Conservation (phyloP, 2,329 filamentous ascomycete species). For the Podosphaera leucotricha region DNA sequence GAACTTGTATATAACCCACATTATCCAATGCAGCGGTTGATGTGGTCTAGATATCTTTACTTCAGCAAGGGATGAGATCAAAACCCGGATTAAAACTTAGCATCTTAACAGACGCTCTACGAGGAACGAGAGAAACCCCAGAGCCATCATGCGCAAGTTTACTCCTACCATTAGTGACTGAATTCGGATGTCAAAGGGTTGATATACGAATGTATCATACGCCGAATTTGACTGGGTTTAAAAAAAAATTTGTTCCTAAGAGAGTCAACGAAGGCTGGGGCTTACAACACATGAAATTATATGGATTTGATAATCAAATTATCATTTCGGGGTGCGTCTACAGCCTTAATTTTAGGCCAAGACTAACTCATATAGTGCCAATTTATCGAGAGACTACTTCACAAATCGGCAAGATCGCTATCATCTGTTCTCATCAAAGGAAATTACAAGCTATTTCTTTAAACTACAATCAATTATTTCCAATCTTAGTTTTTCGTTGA, state of each 20-base stretch:
- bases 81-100: conserved; percentile 64
- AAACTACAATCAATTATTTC: conserved; percentile 54
- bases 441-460: conserved; percentile 64
- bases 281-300: conserved; percentile 96
- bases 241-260: conserved; percentile 63
- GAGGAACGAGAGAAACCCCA: conserved; percentile 78
- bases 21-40: conserved; percentile 5
- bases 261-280: conserved; percentile 97
- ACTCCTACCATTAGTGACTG: conserved; percentile 55
- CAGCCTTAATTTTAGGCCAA: not conserved
- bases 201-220: conserved; percentile 97
- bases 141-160: conserved; percentile 71
- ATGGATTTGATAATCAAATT: conserved; percentile 84
- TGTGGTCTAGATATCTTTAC: conserved; percentile 37
- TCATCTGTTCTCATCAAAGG: conserved; percentile 61
- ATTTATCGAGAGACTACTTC: conserved; percentile 84
- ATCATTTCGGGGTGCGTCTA: conserved; percentile 58
- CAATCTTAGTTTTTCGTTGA: conserved; percentile 58
- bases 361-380: conserved; percentile 31
- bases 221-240: conserved; percentile 70
- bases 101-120: conserved; percentile 73
- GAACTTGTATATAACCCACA: conserved; percentile 36
- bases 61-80: conserved; percentile 47
- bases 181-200: conserved; percentile 66
- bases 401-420: conserved; percentile 90